Conservation (phyloP, 108 stramenopile species). For the Epithemia pelagica region DNA sequence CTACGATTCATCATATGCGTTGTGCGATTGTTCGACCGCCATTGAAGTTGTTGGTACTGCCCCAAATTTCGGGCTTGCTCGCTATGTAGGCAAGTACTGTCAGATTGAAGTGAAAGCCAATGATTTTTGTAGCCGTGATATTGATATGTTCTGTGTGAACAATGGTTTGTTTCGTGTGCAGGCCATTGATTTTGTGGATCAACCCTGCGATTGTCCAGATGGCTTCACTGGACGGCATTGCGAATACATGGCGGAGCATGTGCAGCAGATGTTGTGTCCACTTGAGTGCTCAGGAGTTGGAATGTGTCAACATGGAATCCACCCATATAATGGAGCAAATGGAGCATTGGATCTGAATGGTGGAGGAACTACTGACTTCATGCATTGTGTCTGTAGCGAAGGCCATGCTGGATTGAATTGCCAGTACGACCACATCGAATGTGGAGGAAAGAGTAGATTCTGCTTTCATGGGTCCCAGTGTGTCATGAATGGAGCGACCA, state of each 20-base stretch:
- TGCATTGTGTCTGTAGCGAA: background rate
- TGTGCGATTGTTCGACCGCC: background rate
- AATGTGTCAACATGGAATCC: background rate
- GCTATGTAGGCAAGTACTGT: background rate
- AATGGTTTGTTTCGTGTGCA: background rate
- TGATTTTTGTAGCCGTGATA: conserved; percentile 1
- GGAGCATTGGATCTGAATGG: background rate
- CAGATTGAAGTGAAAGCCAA: background rate
- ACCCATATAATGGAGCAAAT: background rate
- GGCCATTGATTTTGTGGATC: background rate
- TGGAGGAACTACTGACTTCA: background rate
- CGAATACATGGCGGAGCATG: background rate
- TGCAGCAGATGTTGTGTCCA: background rate
- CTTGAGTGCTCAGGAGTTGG: background rate
- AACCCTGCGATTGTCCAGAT: conserved; percentile 1
- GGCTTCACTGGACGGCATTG: background rate
- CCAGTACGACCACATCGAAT: background rate
- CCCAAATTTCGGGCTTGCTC: background rate
- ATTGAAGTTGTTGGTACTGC: background rate
- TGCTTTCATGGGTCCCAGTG: background rate
- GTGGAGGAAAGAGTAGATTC: background rate
- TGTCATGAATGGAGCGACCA: background rate
- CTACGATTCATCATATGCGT: background rate
- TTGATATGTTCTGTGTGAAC: background rate
- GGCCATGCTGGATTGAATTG: background rate